Conservation (phyloP, 495 filamentous ascomycete species). For the Penicillium salamii region DNA sequence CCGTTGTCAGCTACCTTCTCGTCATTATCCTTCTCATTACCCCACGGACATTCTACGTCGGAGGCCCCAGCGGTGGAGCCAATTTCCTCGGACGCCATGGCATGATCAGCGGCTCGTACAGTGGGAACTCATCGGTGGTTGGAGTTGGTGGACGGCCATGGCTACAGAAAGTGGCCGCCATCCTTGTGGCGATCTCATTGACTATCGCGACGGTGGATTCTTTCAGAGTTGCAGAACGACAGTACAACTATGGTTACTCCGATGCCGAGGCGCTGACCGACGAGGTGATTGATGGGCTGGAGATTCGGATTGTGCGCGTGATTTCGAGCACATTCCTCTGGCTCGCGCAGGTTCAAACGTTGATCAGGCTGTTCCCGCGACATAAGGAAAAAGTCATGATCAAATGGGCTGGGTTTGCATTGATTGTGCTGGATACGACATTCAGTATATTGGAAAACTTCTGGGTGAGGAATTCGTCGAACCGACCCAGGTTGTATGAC, state of each 20-base stretch:
- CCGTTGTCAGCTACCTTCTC: slow-evolving; percentile 88
- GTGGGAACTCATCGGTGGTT: slow-evolving; percentile 65
- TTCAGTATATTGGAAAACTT: slow-evolving; percentile 91
- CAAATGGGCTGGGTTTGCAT: slow-evolving; percentile 94
- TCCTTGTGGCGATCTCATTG: slow-evolving; percentile 85
- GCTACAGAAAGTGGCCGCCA: slow-evolving; percentile 91
- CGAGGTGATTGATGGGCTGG: slow-evolving; percentile 73
- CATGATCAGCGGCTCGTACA: slow-evolving; percentile 73
- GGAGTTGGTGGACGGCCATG: slow-evolving; percentile 90
- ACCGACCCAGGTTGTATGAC: slow-evolving; percentile 68
- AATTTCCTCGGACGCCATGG: slow-evolving; percentile 80
- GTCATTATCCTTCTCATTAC: slow-evolving; percentile 94
- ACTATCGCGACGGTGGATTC: slow-evolving; percentile 91
- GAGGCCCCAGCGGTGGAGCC: slow-evolving; percentile 61
- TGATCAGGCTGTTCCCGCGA: slow-evolving; percentile 92
- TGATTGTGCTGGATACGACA: slow-evolving; percentile 84
- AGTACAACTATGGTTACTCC: slow-evolving; percentile 70
- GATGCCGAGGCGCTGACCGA: slow-evolving; percentile 71
- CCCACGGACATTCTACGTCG: slow-evolving; percentile 81
- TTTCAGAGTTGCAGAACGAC: slow-evolving; percentile 73
- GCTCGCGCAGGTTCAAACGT: slow-evolving; percentile 94
- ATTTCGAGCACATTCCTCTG: slow-evolving; percentile 94
- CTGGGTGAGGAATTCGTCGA: slow-evolving; percentile 53
- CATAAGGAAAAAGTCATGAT: slow-evolving; percentile 98
- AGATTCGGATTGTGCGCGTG: slow-evolving; percentile 83